phyloP scores from a whole-genome alignment of 495 filamentous ascomycete genomes.

The Hypoxylon crocopeplum region DNA sequence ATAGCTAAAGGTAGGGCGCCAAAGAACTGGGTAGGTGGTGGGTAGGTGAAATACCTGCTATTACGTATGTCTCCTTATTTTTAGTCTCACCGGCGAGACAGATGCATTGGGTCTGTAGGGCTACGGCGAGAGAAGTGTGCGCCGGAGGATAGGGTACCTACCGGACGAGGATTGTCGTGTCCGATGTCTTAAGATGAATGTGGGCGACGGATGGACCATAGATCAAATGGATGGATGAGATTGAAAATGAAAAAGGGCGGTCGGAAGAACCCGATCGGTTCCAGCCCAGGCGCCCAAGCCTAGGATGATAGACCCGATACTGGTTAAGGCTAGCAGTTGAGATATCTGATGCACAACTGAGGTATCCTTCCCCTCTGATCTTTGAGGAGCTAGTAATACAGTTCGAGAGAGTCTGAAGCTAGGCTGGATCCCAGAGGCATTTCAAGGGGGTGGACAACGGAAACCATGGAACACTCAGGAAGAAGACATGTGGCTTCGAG shows the following conservation, averaged over 20 bases:
- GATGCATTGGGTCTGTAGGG: constrained; percentile 5
- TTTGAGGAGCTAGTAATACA: constrained; percentile 5
- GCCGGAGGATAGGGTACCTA: constrained; percentile 9
- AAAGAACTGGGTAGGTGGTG: constrained; percentile 6
- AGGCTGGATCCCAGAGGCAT: constrained; percentile 19
- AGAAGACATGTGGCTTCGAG: constrained; percentile 35
- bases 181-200: constrained; percentile 10
- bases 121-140: constrained; percentile 8
- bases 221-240: constrained; percentile 8
- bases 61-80: constrained; percentile 19
- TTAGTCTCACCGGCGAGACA: constrained; percentile 2
- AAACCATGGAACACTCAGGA: constrained; percentile 21
- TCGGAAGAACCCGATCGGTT: constrained; percentile 30
- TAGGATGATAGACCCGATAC: constrained; percentile 9
- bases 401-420: no score
- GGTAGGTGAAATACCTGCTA: constrained; percentile 12
- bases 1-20: constrained; percentile 7
- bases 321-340: constrained; percentile 11
- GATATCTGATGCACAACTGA: constrained; percentile 14
- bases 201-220: constrained; percentile 8
- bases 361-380: constrained; percentile 8
- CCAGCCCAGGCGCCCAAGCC: neutral
- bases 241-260: constrained; percentile 8
- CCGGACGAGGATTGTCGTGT: constrained; percentile 6
- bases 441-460: constrained; percentile 18